A percentile compares a stretch with the other conserved stretches of the same genome.
phyloP scores from a whole-genome alignment of 176 grass and related monocot species.

The Tillandsia leiboldiana region DNA sequence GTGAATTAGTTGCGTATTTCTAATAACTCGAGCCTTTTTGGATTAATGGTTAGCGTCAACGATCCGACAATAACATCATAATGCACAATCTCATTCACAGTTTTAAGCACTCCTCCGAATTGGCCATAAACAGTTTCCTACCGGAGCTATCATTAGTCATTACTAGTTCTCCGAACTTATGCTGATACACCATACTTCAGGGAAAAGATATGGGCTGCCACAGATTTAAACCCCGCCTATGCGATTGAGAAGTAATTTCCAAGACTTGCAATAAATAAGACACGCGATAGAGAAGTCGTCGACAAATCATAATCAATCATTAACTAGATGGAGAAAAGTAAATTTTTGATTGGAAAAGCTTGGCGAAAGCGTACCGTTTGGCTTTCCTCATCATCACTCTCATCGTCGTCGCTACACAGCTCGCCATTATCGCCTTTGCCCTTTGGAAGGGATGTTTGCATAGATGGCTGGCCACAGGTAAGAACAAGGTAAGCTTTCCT shows the following conservation, averaged over 20 bases:
- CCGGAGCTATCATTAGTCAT: background rate
- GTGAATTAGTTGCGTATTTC: too few species aligned
- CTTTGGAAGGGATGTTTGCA: conserved; percentile 58
- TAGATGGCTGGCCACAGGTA: conserved; percentile 66
- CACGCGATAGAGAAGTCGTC: too few species aligned
- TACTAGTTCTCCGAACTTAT: background rate
- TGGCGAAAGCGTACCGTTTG: conserved; percentile 41
- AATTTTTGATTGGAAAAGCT: background rate
- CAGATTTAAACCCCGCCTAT: too few species aligned
- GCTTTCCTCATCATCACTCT: conserved; percentile 32
- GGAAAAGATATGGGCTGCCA: too few species aligned
- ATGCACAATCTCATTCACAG: background rate
- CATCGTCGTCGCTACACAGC: conserved; percentile 69
- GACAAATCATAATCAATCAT: too few species aligned
- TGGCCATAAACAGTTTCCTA: background rate
- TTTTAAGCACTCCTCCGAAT: background rate
- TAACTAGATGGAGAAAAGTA: background rate
- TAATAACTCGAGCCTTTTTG: too few species aligned
- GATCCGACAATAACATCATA: background rate
- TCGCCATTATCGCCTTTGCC: conserved; percentile 73
- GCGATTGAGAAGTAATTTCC: too few species aligned
- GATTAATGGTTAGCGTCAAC: too few species aligned
- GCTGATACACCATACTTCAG: too few species aligned
- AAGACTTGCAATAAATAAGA: too few species aligned
- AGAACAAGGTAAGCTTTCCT: conserved; percentile 95